A percentile compares a stretch with the other conserved stretches of the same genome.
These are phyloP conservation scores for Albophoma yamanashiensis DNA, from an alignment of 2,329 filamentous ascomycete species.

Conservation along the genomic window DNA sequence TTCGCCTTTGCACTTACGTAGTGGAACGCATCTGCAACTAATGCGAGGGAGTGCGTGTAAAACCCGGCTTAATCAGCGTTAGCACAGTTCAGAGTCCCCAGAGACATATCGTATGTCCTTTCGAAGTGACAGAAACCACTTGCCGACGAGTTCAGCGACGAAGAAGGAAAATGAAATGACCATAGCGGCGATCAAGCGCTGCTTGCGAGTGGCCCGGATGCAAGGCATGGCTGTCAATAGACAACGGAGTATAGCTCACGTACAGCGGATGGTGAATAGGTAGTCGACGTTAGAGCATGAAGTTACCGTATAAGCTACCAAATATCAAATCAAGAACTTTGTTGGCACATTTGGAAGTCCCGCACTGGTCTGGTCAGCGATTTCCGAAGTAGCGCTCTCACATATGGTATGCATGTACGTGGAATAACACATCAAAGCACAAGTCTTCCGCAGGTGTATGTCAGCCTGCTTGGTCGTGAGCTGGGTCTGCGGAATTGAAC, in stretches of 20 bases:
- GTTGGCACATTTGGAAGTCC: no score
- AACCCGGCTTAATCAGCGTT: conserved; percentile 42
- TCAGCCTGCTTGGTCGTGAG: no score
- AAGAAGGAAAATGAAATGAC: conserved; percentile 40
- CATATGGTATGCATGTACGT: no score
- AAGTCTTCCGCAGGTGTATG: no score
- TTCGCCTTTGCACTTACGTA: conserved; percentile 36
- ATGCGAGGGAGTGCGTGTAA: conserved; percentile 58
- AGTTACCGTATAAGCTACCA: no score
- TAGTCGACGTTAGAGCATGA: no score
- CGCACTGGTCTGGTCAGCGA: no score
- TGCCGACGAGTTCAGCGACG: conserved; percentile 38
- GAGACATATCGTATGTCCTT: neutral
- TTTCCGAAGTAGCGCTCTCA: no score
- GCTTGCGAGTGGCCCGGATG: conserved; percentile 22
- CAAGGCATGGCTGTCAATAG: conserved; percentile 6
- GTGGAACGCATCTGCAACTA: conserved; percentile 71
- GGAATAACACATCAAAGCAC: no score
- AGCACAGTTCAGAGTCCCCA: neutral
- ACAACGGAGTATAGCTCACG: neutral
- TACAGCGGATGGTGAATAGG: neutral
- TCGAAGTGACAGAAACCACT: neutral
- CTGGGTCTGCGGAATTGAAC: no score
- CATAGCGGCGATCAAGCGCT: conserved; percentile 36
- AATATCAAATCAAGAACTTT: neutral